Evolutionary conservation across 345 rosid genomes (phyloP).

Genomic region (Kandelia obovata): DNA sequence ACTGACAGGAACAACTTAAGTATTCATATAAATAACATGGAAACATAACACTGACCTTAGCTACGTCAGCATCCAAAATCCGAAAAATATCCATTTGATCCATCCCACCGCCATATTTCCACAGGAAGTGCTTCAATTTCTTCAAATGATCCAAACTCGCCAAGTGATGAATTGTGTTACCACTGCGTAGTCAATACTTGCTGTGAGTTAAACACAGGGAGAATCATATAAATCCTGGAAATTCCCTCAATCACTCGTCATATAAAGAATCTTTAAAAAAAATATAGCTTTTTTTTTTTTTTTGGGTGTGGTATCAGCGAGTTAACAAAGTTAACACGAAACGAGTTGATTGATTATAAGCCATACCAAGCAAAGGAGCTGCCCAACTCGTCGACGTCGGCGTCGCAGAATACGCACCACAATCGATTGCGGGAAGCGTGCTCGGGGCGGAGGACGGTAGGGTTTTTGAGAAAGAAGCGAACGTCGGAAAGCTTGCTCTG

Average conservation of each 20-base stretch:
- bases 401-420: slow-evolving; percentile 86
- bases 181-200: slow-evolving; percentile 24
- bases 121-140: slow-evolving; percentile 72
- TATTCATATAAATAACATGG: background rate
- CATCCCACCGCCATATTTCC: slow-evolving; percentile 68
- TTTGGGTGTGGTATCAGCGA: no score
- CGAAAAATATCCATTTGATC: slow-evolving; percentile 50
- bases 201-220: no score
- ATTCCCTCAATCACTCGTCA: no score
- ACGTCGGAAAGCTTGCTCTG: slow-evolving; percentile 54
- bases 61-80: slow-evolving; percentile 47
- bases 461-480: slow-evolving; percentile 64
- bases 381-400: slow-evolving; percentile 52
- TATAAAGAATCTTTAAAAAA: no score
- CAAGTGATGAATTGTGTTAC: slow-evolving; percentile 67
- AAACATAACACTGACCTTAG: slow-evolving; percentile 44
- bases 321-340: no score
- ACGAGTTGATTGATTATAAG: background rate
- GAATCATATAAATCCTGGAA: no score
- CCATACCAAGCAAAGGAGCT: slow-evolving; percentile 74
- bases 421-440: slow-evolving; percentile 55
- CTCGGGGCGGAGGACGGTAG: slow-evolving; percentile 52
- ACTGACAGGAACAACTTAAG: background rate
- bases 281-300: no score
- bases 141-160: slow-evolving; percentile 63